A percentile compares a stretch with the other conserved stretches of the same genome.
phyloP scores from a whole-genome alignment of 805 yeast genomes.

The Ogataea ganodermae region DNA sequence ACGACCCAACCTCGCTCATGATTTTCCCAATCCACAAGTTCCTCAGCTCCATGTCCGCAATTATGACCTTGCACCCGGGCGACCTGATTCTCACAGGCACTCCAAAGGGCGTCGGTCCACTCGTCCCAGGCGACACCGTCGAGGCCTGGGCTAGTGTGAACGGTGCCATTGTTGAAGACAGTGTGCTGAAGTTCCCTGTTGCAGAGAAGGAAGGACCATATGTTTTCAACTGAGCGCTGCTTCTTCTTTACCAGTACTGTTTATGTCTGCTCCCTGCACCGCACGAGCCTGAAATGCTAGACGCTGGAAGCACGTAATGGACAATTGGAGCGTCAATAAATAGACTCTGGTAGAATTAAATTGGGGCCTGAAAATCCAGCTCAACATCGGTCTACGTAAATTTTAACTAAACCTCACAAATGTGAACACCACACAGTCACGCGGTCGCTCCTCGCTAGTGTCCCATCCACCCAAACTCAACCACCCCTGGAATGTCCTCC shows the following conservation, averaged over 20 bases:
- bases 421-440: background rate
- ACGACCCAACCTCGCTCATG: constrained; percentile 81
- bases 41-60: constrained; percentile 75
- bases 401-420: too few species aligned
- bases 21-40: constrained; percentile 82
- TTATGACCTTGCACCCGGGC: constrained; percentile 89
- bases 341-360: background rate
- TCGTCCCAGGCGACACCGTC: constrained; percentile 76
- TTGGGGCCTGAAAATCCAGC: too few species aligned
- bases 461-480: constrained; percentile 18
- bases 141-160: constrained; percentile 61
- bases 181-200: constrained; percentile 51
- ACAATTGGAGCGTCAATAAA: too few species aligned
- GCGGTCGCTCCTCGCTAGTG: constrained; percentile 11
- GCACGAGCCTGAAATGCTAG: too few species aligned
- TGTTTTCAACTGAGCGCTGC: constrained; percentile 46
- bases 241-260: too few species aligned
- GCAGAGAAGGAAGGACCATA: constrained; percentile 62
- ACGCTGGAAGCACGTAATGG: too few species aligned
- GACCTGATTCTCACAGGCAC: constrained; percentile 95
- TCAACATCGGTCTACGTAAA: too few species aligned
- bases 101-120: constrained; percentile 93
- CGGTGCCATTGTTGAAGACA: constrained; percentile 56
- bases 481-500: constrained; percentile 23
- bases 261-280: too few species aligned